Evolutionary conservation across 345 rosid species (phyloP), one percentile per base, ranked within the genome.

Genomic region (Eucalyptus sp.): DNA sequence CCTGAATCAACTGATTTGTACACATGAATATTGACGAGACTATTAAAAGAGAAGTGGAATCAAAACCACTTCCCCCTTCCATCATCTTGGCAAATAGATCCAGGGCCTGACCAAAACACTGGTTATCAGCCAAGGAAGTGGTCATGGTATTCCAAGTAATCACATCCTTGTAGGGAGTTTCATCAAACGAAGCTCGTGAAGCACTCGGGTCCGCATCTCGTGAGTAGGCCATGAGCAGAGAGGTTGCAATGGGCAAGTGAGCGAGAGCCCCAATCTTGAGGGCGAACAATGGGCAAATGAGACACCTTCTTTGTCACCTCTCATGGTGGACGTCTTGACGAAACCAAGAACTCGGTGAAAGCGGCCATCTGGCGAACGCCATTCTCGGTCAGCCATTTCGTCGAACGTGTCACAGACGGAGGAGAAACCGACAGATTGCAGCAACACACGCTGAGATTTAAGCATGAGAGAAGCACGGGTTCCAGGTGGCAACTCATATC

Each of bases 111-210:
- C 68, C 37, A 49, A 86, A 93, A 86, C 88, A 87, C 81, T 89
- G 84, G 90, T 94, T 95, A 22, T 93, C 94, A 88, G 89, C 88
- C 41, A 91, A 90, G 76, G 92, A 94, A 90, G 94, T 92, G 90
- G 93, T 93, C 94, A 95, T 92, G 86, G 96, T 92, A 64, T 95
- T 95, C 93, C 93, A 93, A 87, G 91, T n/a, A 91, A 96, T 89
- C 68, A 89, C 91, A 89, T 96, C 97, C 92, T 90, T 94, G 51
- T 89, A 81, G 62, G 84, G 31, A 83, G 88, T 49, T 87, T 93
- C 96, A 85, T 87, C 76, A 91, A 94, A 95, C 87, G 93, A 88
- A 86, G 88, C 90, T 89, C 50, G 60, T 3, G 93, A 91, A 80
- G 91, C 91, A 51, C 83, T 64, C 3, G 92, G 89, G 80, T 92